Evolutionary conservation across 495 filamentous ascomycete species (phyloP), one percentile per base, ranked within the genome.

Genomic region (Neurospora sp.): DNA sequence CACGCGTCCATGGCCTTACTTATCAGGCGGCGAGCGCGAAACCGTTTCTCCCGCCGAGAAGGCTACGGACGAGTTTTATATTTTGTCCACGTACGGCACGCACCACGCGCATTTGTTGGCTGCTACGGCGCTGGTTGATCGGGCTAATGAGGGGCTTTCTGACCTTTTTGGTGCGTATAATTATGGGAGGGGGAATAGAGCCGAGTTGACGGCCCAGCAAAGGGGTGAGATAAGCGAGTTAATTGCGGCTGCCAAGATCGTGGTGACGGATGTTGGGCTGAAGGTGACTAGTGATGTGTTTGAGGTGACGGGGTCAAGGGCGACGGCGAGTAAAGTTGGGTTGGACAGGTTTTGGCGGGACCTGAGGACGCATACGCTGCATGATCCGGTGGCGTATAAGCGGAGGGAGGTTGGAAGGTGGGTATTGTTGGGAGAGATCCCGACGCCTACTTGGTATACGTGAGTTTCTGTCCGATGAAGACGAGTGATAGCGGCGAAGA

Each of bases 371-470:
- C 89, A 91, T 78, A 86, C 83, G 0, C 76, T 90, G 75, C 89
- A 91, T 81, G 88, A 91, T 77, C 88, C 88, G 3, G 87, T 90
- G 39, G 85, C 87, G 48, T 89, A 89, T 74, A 89, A 90, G 84
- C 85, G 87, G 69, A 78, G 84, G 69, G 88, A 90, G 81, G 69
- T 89, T 74, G 88, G 88, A 1, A 78, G 85, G 74, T 90, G 78
- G 78, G 78, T 83, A 41, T 75, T 91, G 65, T 71, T 88, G 70
- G 81, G 81, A 20, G 84, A 89, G 79, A 73, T 84, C 22, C 87
- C 88, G 68, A 80, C 82, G 76, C 83, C 86, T n/a, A 85, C 83
- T 31, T 90, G 88, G 88, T 90, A 90, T 79, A 90, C 87, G 14
- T 65, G 27, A 65, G 45, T 22, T 12, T 4, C 10, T 4, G n/a